Percentiles rank a stretch among this genome's conserved stretches.
phyloP scores from a whole-genome alignment of 2,329 filamentous ascomycete species.

The Botrytis squamosa region DNA sequence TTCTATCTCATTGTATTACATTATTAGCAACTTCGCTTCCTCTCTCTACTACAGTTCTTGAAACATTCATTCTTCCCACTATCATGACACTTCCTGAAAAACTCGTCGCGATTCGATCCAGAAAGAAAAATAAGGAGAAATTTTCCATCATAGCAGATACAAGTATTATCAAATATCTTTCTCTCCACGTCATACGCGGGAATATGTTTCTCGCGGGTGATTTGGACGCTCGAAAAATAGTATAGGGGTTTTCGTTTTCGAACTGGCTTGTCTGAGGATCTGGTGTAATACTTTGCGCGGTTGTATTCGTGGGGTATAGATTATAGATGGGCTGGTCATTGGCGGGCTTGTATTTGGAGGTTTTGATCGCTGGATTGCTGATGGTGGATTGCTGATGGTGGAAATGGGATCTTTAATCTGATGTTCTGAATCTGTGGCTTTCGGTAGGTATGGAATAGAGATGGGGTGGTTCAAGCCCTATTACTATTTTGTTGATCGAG shows the following conservation, averaged over 20 bases:
- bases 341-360: slow-evolving; percentile 38
- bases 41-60: slow-evolving; percentile 48
- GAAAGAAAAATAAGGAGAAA: slow-evolving; percentile 48
- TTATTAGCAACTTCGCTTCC: slow-evolving; percentile 44
- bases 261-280: slow-evolving; percentile 37
- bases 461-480: rapidly evolving
- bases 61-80: slow-evolving; percentile 49
- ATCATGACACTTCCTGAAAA: slow-evolving; percentile 55
- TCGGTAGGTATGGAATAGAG: no score
- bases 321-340: slow-evolving; percentile 40
- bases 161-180: slow-evolving; percentile 55
- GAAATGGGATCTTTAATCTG: not conserved
- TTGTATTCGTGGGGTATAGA: slow-evolving; percentile 39
- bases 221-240: slow-evolving; percentile 29
- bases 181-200: slow-evolving; percentile 51
- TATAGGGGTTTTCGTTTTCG: slow-evolving; percentile 37
- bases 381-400: slow-evolving; percentile 15
- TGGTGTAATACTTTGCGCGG: slow-evolving; percentile 33
- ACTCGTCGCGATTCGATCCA: slow-evolving; percentile 50
- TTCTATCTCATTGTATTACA: slow-evolving; percentile 47
- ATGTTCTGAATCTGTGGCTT: no score
- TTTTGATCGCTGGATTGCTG: slow-evolving; percentile 30
- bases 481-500: not conserved
- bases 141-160: slow-evolving; percentile 50
- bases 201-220: slow-evolving; percentile 39